Base-by-base conservation (phyloP, 2,329 filamentous ascomycete genomes). In the Venturia nashicola region DNA sequence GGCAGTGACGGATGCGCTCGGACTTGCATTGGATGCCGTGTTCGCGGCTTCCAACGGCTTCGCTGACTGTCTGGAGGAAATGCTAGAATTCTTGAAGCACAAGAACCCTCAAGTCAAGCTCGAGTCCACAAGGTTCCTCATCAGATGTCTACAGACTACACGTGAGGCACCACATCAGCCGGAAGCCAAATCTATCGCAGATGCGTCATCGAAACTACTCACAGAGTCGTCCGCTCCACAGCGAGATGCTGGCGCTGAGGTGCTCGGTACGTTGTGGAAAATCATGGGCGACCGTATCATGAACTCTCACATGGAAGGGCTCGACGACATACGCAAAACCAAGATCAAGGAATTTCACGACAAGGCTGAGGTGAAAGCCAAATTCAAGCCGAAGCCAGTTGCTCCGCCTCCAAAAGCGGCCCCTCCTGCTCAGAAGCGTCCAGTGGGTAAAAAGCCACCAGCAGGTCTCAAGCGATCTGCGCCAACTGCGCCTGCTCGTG, bases 41-140 rank as follows among this genome's bases (percentile, higher is more conserved):
- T 87, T 87, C 71, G 71, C 75, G 4, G 79, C 83, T 0, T 92
- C 91, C 0, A 85, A 60, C 23, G 57, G 80, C 68, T 78, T 99
- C 39, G 82, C 86, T 2, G 95, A 99, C 0, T 94, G 90, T 69
- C 77, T 97, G n/a, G 91, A 96, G 71, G 94, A 99, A 67, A 95
- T 91, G 8, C 76, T 90, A 0, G 84, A 94, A 65, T 95, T 88
- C 68, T 77, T 97, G 40, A 86, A 86, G 68, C 90, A 96, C 82
- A 99, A 99, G 77, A 99, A 99, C 72, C 94, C 94, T 0, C 92
- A 97, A 71, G 90, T 99, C 67, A 99, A 99, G 76, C 90, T 97
- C 70, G 92, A 95, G 66, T 95, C 91, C 0, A 88, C 96, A 77
- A 91, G 90, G 67, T 97, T 99, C 70, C 79, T 99, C n/a, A 88